Conservation (phyloP, 2,329 filamentous ascomycete species). For the Scedosporium minutisporum region DNA sequence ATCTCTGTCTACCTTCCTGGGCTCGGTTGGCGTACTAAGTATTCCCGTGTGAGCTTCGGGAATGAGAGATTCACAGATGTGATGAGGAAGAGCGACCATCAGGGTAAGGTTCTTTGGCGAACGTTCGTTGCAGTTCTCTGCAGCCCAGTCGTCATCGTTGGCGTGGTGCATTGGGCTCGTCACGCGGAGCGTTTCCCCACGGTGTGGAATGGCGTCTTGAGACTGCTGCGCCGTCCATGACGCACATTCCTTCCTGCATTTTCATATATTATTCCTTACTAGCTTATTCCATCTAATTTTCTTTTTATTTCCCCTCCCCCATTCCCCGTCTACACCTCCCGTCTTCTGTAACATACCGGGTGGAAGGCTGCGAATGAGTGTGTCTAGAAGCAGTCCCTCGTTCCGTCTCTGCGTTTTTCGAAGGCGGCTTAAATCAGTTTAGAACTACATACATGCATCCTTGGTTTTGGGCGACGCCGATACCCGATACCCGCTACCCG, state of each 20-base stretch:
- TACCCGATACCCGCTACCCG: too few species aligned
- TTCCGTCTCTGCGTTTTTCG: too few species aligned
- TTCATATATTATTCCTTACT: too few species aligned
- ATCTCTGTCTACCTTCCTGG: conserved; percentile 66
- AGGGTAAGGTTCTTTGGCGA: conserved; percentile 48
- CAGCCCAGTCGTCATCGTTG: conserved; percentile 1
- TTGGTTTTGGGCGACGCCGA: too few species aligned
- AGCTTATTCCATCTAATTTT: too few species aligned
- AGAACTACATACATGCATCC: too few species aligned
- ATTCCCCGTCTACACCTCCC: too few species aligned
- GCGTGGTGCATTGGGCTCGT: not conserved
- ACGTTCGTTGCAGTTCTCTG: not conserved
- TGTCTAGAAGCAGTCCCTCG: too few species aligned
- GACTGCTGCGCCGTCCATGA: not conserved
- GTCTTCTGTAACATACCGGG: too few species aligned
- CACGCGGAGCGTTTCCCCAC: not conserved
- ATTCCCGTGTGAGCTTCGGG: conserved; percentile 83
- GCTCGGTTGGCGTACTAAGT: conserved; percentile 86
- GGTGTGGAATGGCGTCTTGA: not conserved
- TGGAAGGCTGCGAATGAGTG: too few species aligned
- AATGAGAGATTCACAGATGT: conserved; percentile 88
- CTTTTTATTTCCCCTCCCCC: too few species aligned
- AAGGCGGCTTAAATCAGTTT: too few species aligned
- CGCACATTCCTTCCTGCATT: not conserved
- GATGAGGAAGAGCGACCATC: conserved; percentile 55